Evolutionary conservation across 2,329 filamentous ascomycete species (phyloP), one percentile per base, ranked within the genome.

Genomic region (Clonostachys byssicola): DNA sequence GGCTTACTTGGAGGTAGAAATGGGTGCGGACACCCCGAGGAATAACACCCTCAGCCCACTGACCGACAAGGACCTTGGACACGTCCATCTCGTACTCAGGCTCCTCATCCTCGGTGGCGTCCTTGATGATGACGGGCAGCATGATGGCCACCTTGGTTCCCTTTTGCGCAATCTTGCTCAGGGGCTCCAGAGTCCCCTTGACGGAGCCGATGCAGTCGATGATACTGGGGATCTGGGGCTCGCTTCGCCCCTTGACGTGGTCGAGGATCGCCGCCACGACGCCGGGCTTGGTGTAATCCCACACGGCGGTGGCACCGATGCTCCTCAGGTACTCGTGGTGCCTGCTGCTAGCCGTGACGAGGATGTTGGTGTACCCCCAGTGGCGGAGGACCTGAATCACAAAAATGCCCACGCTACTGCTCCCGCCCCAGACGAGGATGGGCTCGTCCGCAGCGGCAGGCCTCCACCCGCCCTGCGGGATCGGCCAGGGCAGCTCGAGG

Each of bases 71-170:
- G 12, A 60, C 65, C 8, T 61, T 62, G n/a, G 52, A 42, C 1
- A 72, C 72, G 44, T 81, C 75, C 75, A 81, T 78, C 35, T 68
- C 67, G 47, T 81, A 84, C 51, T 74, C 67, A 0, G 81, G 80
- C 49, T 60, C 64, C 16, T 70, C 62, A 1, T 64, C 65, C 5
- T 71, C 66, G 0, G 65, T 72, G 0, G 80, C 72, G 50, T 83
- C 75, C 40, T 62, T 70, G 41, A 81, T 52, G 48, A 85, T 79
- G 14, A 85, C 73, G 0, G 82, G 82, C 6, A 86, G 60, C 62
- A 86, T 71, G 14, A 84, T 62, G 0, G 80, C 82, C 0, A 85
- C 77, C 20, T 62, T 77, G 5, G 69, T 62, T 0, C 77, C 77
- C 2, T 46, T 58, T 49, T 69, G 61, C 0, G 76, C 78, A 20